These are phyloP conservation scores for Acer campestre DNA, from an alignment of 345 rosid genomes.

Conservation along the genomic window DNA sequence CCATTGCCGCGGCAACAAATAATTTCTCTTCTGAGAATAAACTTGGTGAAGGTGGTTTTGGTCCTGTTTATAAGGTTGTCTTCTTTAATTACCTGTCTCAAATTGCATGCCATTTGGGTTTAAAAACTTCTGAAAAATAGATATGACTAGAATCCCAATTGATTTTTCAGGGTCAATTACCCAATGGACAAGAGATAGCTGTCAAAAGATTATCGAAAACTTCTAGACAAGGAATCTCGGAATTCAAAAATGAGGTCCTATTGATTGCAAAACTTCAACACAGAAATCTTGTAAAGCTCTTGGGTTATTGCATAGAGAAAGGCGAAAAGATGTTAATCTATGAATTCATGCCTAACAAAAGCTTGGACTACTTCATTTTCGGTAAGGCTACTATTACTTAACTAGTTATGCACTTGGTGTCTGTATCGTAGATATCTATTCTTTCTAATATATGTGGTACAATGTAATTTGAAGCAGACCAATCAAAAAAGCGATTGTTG, in stretches of 20 bases:
- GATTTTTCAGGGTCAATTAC: constrained; percentile 26
- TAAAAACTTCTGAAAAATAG: too few relatives aligned
- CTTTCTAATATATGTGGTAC: neutral
- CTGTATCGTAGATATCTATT: neutral
- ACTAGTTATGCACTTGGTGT: neutral
- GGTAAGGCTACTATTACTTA: neutral
- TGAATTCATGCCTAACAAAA: neutral
- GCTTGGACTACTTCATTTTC: constrained; percentile 2
- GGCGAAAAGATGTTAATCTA: neutral
- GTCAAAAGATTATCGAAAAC: constrained; percentile 33
- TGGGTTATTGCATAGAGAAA: neutral
- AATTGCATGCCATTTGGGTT: too few relatives aligned
- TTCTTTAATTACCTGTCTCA: neutral
- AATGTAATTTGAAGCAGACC: constrained; percentile 18
- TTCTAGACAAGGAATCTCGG: constrained; percentile 36
- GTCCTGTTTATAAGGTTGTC: neutral
- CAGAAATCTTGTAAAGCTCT: neutral
- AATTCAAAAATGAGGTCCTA: constrained; percentile 41
- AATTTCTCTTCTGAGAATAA: constrained; percentile 20
- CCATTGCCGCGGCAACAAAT: constrained; percentile 1
- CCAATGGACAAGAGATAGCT: constrained; percentile 28
- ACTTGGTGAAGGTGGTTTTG: constrained; percentile 13
- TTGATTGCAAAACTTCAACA: constrained; percentile 27
- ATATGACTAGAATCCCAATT: too few relatives aligned
- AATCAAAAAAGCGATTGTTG: constrained; percentile 16